phyloP scores from a whole-genome alignment of 2,329 filamentous ascomycete genomes.

The Zelopaecilomyces penicillatus region DNA sequence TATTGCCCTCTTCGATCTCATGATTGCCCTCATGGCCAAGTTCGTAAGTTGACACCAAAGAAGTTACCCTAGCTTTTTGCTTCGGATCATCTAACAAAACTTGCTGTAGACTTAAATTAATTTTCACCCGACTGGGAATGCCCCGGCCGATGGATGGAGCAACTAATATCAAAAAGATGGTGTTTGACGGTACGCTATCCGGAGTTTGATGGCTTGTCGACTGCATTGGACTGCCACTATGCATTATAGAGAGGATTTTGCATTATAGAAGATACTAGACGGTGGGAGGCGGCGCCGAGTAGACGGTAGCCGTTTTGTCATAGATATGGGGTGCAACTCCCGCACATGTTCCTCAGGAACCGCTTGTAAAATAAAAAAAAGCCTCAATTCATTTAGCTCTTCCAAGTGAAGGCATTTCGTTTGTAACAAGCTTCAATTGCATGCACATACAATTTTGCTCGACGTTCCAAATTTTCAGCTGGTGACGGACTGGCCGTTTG shows the following conservation, averaged over 20 bases:
- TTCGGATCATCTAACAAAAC: neutral
- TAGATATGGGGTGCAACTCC: constrained; percentile 26
- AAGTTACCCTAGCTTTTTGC: neutral
- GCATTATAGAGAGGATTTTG: constrained; percentile 27
- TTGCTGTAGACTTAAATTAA: constrained; percentile 27
- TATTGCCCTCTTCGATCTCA: constrained; percentile 81
- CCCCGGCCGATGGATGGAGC: constrained; percentile 29
- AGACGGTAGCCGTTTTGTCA: constrained; percentile 24
- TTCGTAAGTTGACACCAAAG: constrained; percentile 51
- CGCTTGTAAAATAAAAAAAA: constrained; percentile 38
- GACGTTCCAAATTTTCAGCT: too few species aligned
- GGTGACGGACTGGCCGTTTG: too few species aligned
- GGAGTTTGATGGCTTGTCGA: constrained; percentile 19
- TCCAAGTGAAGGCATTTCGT: constrained; percentile 23
- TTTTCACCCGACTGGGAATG: constrained; percentile 23
- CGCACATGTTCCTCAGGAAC: constrained; percentile 25
- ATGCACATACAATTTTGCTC: too few species aligned
- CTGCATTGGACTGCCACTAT: constrained; percentile 19
- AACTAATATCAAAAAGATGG: constrained; percentile 21
- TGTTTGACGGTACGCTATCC: constrained; percentile 19
- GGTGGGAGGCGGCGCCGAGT: constrained; percentile 25
- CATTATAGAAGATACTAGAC: constrained; percentile 35
- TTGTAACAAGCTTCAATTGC: constrained; percentile 12
- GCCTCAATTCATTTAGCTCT: constrained; percentile 30
- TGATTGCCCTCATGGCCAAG: constrained; percentile 92